Evolutionary conservation across 305 asterid genomes (phyloP), one percentile per base, ranked within the genome.

Genomic region (Petunia hybrid): DNA sequence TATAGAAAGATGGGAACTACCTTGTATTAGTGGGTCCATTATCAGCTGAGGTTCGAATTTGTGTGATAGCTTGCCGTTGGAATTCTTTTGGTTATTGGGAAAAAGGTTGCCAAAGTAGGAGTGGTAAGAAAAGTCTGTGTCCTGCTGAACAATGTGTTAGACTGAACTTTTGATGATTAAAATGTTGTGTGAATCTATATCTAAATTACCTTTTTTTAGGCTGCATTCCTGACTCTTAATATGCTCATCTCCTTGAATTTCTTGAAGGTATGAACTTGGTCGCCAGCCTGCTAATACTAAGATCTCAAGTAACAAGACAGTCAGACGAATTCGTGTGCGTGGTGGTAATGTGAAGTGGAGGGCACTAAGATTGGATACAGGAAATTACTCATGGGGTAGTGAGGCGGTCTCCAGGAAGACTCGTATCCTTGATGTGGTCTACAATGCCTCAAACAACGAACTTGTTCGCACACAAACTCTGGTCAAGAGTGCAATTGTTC

Each of bases 341-440:
- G 95, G 91, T 45, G 95, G 94, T 14, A 91, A 90, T 71, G 91
- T 91, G 70, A 91, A 91, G 61, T 91, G 92, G 94, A 85, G 95
- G 80, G 95, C 95, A 3, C 80, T 91, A 87, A 89, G 92, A 79
- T 84, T 91, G 90, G 86, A 89, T 69, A 90, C 92, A 40, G 94
- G 96, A 67, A 89, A 91, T 84, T 91, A 82, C 46, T 88, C 96
- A 5, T 91, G 96, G 95, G 95, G 91, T n/a, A 89, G 94, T 66
- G 94, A 89, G 85, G 94, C 95, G 7, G 83, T 90, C 59, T 87
- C 95, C 2, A 70, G 94, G 1, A 91, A 91, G 85, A 89, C 94
- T 0, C 90, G 91, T 79, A 76, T 91, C 40, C 85, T 91, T 22
- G 91, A 90, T 70, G 95, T 91, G 56, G 92, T 90, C 8, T 91